Conservation (phyloP, 2,329 filamentous ascomycete species). For the Whalleya microplaca region DNA sequence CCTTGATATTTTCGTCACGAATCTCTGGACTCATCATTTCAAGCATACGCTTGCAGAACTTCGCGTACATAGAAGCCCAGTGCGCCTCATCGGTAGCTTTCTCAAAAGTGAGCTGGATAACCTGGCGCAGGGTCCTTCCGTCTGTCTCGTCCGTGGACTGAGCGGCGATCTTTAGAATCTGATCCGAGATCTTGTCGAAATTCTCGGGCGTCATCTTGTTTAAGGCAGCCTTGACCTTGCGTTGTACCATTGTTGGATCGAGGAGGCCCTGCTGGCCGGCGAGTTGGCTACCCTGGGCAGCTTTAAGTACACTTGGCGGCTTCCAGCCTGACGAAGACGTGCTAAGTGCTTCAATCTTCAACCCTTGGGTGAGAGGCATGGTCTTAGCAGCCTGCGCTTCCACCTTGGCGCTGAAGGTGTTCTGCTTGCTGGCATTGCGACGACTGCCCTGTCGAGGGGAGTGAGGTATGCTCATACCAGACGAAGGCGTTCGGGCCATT, state of each 20-base stretch:
- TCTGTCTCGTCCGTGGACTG: constrained; percentile 97
- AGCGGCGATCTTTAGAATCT: constrained; percentile 88
- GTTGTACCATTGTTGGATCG: constrained; percentile 91
- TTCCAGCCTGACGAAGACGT: constrained; percentile 84
- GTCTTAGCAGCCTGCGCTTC: constrained; percentile 77
- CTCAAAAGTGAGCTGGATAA: constrained; percentile 98
- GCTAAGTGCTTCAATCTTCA: constrained; percentile 80
- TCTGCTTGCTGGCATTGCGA: constrained; percentile 67
- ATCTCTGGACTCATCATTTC: constrained; percentile 94
- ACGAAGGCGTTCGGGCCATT: constrained; percentile 70
- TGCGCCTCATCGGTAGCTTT: constrained; percentile 98
- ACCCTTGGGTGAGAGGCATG: constrained; percentile 88
- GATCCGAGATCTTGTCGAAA: constrained; percentile 78
- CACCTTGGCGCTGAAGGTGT: constrained; percentile 55
- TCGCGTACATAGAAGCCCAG: constrained; percentile 98
- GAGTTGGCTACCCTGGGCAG: constrained; percentile 44
- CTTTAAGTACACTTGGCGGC: constrained; percentile 68
- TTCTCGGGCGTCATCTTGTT: constrained; percentile 99
- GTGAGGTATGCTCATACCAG: constrained; percentile 63
- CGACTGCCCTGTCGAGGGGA: constrained; percentile 73
- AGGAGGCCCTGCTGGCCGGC: constrained; percentile 61
- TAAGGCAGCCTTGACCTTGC: constrained; percentile 96
- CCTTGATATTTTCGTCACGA: constrained; percentile 90
- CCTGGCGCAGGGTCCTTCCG: constrained; percentile 91
- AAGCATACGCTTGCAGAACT: constrained; percentile 97